Evolutionary conservation across 2,329 filamentous ascomycete genomes (phyloP).

Genomic region (Xenoacremonium recifei): DNA sequence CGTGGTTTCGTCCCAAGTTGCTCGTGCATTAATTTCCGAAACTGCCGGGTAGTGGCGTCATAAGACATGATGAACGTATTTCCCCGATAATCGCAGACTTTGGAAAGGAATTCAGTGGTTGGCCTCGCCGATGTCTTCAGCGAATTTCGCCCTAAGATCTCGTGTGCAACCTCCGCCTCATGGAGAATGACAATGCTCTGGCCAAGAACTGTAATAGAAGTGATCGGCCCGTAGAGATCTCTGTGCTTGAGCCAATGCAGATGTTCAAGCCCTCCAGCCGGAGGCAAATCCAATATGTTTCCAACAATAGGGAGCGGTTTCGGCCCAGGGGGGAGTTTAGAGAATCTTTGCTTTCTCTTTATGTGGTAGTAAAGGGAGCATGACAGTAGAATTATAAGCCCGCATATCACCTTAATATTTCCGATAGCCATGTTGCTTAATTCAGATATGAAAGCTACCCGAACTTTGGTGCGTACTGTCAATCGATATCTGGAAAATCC

Average conservation of each 20-base stretch:
- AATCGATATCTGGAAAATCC: too few species aligned
- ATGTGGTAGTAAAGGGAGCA: too few species aligned
- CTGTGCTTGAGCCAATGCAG: slow-evolving; percentile 42
- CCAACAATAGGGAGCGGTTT: slow-evolving; percentile 46
- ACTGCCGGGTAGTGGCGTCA: slow-evolving; percentile 13
- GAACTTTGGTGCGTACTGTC: too few species aligned
- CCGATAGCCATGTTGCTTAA: too few species aligned
- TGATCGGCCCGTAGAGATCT: slow-evolving; percentile 35
- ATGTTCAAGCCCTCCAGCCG: slow-evolving; percentile 31
- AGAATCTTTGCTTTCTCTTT: too few species aligned
- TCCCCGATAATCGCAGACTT: slow-evolving; percentile 22
- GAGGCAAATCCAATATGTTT: slow-evolving; percentile 48
- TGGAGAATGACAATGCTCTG: slow-evolving; percentile 40
- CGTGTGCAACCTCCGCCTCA: slow-evolving; percentile 31
- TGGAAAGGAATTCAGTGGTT: slow-evolving; percentile 13
- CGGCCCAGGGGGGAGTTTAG: slow-evolving; percentile 47
- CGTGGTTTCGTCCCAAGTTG: slow-evolving; percentile 24
- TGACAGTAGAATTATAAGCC: too few species aligned
- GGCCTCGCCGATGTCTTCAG: slow-evolving; percentile 33
- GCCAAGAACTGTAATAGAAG: slow-evolving; percentile 40
- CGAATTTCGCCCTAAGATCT: slow-evolving; percentile 36
- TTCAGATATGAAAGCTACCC: too few species aligned
- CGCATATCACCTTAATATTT: too few species aligned
- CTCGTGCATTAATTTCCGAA: slow-evolving; percentile 30
- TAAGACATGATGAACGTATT: slow-evolving; percentile 17